Evolutionary conservation across 805 yeast species (phyloP).

Genomic region (Ogataea haglerorum): DNA sequence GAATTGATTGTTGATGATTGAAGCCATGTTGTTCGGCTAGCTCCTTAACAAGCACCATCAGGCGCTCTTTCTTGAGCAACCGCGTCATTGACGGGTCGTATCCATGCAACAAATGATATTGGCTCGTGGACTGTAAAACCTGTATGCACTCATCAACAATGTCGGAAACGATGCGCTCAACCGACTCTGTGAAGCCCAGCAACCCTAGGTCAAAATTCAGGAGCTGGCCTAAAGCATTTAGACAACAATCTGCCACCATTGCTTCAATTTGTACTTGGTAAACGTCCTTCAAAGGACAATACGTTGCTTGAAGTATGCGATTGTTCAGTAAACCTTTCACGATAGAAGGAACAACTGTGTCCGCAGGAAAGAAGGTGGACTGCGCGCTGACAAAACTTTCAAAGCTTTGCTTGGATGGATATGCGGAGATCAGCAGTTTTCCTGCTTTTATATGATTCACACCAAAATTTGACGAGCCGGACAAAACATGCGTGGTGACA

Average conservation of each 20-base stretch:
- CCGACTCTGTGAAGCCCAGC: neutral
- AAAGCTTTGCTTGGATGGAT: constrained; percentile 12
- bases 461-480: constrained; percentile 17
- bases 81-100: constrained; percentile 17
- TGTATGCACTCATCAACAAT: constrained; percentile 12
- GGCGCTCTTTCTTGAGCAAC: constrained; percentile 16
- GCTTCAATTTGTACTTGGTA: constrained; percentile 22
- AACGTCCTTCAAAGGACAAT: constrained; percentile 21
- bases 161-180: constrained; percentile 15
- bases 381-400: constrained; percentile 6
- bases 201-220: constrained; percentile 6
- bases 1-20: neutral
- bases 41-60: constrained; percentile 11
- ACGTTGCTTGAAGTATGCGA: constrained; percentile 19
- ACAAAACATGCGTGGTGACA: constrained; percentile 19
- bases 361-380: constrained; percentile 12
- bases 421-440: constrained; percentile 19
- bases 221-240: constrained; percentile 17
- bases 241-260: constrained; percentile 22
- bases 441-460: constrained; percentile 25
- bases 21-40: neutral
- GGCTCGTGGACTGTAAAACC: constrained; percentile 1
- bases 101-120: neutral
- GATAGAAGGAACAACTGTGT: constrained; percentile 14
- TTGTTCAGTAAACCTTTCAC: constrained; percentile 10